A percentile compares a stretch with the other conserved stretches of the same genome.
These are phyloP conservation scores for Alternaria gansuensis DNA, from an alignment of 2,329 filamentous ascomycete genomes.

Conservation along the genomic window DNA sequence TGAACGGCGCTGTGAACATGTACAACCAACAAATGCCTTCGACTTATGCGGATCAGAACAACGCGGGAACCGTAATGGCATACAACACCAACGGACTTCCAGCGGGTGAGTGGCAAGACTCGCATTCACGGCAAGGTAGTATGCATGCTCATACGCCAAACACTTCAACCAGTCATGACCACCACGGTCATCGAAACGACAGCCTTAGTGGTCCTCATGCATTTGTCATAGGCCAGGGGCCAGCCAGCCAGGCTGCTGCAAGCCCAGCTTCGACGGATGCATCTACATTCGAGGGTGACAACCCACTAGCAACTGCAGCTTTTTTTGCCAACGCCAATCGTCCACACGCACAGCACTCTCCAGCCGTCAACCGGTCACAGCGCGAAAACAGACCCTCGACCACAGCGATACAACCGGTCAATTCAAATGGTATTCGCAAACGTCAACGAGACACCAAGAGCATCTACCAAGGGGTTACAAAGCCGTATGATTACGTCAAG, in stretches of 20 bases:
- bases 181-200: slow-evolving; percentile 43
- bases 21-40: slow-evolving; percentile 54
- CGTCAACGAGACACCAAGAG: slow-evolving; percentile 76
- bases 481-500: slow-evolving; percentile 89
- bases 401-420: slow-evolving; percentile 44
- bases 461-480: slow-evolving; percentile 88
- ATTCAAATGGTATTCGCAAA: slow-evolving; percentile 55
- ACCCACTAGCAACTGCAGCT: slow-evolving; percentile 45
- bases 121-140: slow-evolving; percentile 55
- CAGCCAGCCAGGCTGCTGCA: slow-evolving; percentile 64
- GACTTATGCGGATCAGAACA: slow-evolving; percentile 37
- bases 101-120: slow-evolving; percentile 50
- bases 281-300: slow-evolving; percentile 57
- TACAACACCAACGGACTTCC: slow-evolving; percentile 41
- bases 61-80: slow-evolving; percentile 43
- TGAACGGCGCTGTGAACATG: slow-evolving; percentile 47
- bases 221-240: slow-evolving; percentile 69
- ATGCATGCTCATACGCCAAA: slow-evolving; percentile 56
- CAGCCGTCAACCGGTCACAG: slow-evolving; percentile 38
- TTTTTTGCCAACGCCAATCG: slow-evolving; percentile 50
- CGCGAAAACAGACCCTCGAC: slow-evolving; percentile 39
- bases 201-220: slow-evolving; percentile 60
- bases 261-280: slow-evolving; percentile 61
- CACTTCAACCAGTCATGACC: slow-evolving; percentile 52
- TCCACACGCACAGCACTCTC: slow-evolving; percentile 42